Percentiles rank a stretch among this genome's conserved stretches.
Conservation (phyloP, 768 basidiomycete genomes). For the Suillus variegatus region DNA sequence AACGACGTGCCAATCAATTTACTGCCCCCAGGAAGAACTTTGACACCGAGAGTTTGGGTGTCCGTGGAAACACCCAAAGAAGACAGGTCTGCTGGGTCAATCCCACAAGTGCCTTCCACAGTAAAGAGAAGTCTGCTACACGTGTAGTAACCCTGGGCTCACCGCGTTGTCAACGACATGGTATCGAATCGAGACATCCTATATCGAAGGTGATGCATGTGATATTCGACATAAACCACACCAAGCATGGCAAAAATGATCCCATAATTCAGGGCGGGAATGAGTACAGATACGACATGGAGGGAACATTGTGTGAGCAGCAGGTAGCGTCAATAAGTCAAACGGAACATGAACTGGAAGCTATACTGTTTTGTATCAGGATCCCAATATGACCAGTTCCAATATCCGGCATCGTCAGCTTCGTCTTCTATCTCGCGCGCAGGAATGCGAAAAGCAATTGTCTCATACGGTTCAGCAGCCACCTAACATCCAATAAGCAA, state of each 20-base stretch:
- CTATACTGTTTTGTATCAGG: constrained; percentile 98
- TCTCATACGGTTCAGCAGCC: constrained; percentile 99
- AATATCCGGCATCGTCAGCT: constrained; percentile 84
- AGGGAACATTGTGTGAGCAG: background rate
- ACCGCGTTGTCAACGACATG: background rate
- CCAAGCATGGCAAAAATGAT: background rate
- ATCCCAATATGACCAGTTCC: constrained; percentile 99
- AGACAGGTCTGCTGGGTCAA: background rate
- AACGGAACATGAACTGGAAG: constrained; percentile 96
- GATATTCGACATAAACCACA: background rate
- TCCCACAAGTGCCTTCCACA: background rate
- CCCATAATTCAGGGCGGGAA: background rate
- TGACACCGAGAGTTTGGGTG: too few relatives aligned
- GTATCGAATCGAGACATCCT: constrained; percentile 20
- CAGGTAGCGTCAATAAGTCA: constrained; percentile 35
- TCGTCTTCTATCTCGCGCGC: constrained; percentile 97
- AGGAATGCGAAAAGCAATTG: constrained; percentile 97
- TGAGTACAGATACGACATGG: background rate
- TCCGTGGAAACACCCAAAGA: background rate
- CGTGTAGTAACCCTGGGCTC: background rate
- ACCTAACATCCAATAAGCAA: constrained; percentile 60
- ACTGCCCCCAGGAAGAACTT: too few relatives aligned
- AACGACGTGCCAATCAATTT: too few relatives aligned
- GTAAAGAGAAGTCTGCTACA: background rate
- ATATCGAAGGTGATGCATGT: background rate